Conservation (phyloP, 495 filamentous ascomycete genomes). For the Tetracladium marchalianum region DNA sequence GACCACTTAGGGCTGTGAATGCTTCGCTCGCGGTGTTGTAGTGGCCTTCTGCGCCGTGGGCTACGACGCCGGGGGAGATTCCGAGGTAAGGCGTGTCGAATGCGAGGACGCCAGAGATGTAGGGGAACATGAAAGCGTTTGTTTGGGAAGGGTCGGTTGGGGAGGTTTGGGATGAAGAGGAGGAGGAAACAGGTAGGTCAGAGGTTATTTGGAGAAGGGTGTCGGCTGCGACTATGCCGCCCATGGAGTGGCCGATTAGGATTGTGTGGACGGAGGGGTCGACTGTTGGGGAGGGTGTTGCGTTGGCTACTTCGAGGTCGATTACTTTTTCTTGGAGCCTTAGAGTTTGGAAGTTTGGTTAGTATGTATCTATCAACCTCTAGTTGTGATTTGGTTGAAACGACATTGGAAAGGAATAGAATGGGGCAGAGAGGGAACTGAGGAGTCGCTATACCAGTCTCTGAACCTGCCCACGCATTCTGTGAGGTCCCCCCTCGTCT, state of each 20-base stretch:
- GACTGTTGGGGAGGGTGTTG: slow-evolving; percentile 77
- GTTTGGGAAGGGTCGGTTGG: not conserved
- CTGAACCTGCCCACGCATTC: slow-evolving; percentile 73
- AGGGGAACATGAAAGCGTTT: slow-evolving; percentile 40
- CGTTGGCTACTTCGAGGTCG: slow-evolving; percentile 77
- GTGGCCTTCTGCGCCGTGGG: slow-evolving; percentile 80
- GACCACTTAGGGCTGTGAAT: slow-evolving; percentile 48
- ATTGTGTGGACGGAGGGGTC: slow-evolving; percentile 81
- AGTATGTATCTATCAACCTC: not conserved
- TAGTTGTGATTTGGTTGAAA: too few relatives aligned
- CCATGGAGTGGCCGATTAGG: slow-evolving; percentile 90
- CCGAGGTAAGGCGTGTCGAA: slow-evolving; percentile 95
- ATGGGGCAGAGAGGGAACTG: not conserved
- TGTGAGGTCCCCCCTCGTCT: slow-evolving; percentile 79
- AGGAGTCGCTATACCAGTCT: slow-evolving; percentile 57
- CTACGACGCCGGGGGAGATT: slow-evolving; percentile 79
- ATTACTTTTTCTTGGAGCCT: slow-evolving; percentile 74
- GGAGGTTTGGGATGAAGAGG: slow-evolving; percentile 17
- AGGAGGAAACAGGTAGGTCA: slow-evolving; percentile 29
- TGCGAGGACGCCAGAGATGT: slow-evolving; percentile 76
- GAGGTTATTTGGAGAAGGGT: slow-evolving; percentile 47
- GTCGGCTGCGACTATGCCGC: slow-evolving; percentile 91
- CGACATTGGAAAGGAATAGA: not conserved
- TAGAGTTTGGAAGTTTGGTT: slow-evolving; percentile 7
- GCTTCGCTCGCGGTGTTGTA: slow-evolving; percentile 64